Evolutionary conservation across 2,329 filamentous ascomycete species (phyloP).

Genomic region (Arthrobotrys entomopaga): DNA sequence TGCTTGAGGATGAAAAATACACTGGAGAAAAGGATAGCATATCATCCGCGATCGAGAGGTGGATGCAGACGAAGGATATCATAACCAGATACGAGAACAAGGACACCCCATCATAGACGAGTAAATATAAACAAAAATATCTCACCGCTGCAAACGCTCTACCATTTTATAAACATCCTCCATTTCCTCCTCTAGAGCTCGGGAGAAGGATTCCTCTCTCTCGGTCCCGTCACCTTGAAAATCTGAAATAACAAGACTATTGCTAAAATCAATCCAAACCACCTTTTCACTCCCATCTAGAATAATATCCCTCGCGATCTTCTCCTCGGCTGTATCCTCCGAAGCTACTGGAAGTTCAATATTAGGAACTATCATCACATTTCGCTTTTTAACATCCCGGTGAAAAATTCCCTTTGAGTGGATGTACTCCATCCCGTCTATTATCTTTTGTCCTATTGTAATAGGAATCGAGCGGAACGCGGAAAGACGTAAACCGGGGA

Average conservation of each 20-base stretch:
- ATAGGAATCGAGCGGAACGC: constrained; percentile 26
- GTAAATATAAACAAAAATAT: not conserved
- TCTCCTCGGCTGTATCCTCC: constrained; percentile 13
- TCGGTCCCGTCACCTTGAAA: constrained; percentile 8
- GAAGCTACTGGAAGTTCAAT: not conserved
- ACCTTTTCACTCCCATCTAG: constrained; percentile 39
- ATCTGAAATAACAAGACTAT: constrained; percentile 29
- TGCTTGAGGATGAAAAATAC: constrained; percentile 9
- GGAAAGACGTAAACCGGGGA: constrained; percentile 28
- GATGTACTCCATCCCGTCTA: constrained; percentile 27
- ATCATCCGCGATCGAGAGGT: constrained; percentile 28
- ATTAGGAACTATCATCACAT: constrained; percentile 34
- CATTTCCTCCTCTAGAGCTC: constrained; percentile 17
- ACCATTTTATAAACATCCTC: constrained; percentile 34
- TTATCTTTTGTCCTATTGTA: constrained; percentile 22
- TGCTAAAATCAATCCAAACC: constrained; percentile 51
- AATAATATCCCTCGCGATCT: not conserved
- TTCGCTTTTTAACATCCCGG: constrained; percentile 45
- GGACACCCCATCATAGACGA: not conserved
- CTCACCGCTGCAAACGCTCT: constrained; percentile 9
- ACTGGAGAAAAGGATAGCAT: constrained; percentile 11
- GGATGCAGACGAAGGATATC: constrained; percentile 21
- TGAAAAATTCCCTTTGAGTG: constrained; percentile 33
- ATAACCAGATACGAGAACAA: constrained; percentile 12
- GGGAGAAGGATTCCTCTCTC: constrained; percentile 4